Evolutionary conservation across 2,329 filamentous ascomycete species (phyloP), one percentile per base, ranked within the genome.

Genomic region (Penicillium sp.): DNA sequence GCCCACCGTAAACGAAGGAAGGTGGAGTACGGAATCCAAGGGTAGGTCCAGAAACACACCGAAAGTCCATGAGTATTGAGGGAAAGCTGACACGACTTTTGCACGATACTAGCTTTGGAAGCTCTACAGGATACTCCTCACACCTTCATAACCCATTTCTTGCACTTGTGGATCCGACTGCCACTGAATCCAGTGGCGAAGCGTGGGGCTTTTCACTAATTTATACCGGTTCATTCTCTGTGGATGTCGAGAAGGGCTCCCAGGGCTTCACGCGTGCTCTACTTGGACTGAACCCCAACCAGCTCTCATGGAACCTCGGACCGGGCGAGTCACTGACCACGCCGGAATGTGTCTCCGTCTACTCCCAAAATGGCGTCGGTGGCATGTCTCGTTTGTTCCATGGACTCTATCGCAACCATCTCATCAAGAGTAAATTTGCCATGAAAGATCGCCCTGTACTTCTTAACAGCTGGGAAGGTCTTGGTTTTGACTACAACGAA

Each of bases 131-230:
- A 1, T 89, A 87, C 70, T 86, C 87, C 0, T 89, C 86, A 0
- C 86, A 89, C 65, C 77, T 86, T 1, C 85, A 89, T 70, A 90
- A 90, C 66, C 87, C 87, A 0, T 89, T 89, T 76, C 79, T 89
- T 24, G 81, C 85, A 0, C 74, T 90, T 1, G 79, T 85, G 0
- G 78, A 83, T 3, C 83, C 86, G 0, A 78, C 77, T 0, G 86
- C 87, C 0, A 89, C 87, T 0, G 87, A 90, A 68, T 82, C 82
- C 0, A 79, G 82, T 1, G 88, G 88, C 1, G 82, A 88, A 40
- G 86, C 85, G 7, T 89, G 86, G 81, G 88, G 86, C 0, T 89
- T 89, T 72, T 88, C 85, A 0, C 80, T 89, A 1, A 79, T 90
- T 19, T 90, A 89, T 73, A 86, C 86, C 0, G 88, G 88, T 2